These are phyloP conservation scores for Cordyceps javanica DNA, from an alignment of 2,329 filamentous ascomycete genomes.

Conservation along the genomic window DNA sequence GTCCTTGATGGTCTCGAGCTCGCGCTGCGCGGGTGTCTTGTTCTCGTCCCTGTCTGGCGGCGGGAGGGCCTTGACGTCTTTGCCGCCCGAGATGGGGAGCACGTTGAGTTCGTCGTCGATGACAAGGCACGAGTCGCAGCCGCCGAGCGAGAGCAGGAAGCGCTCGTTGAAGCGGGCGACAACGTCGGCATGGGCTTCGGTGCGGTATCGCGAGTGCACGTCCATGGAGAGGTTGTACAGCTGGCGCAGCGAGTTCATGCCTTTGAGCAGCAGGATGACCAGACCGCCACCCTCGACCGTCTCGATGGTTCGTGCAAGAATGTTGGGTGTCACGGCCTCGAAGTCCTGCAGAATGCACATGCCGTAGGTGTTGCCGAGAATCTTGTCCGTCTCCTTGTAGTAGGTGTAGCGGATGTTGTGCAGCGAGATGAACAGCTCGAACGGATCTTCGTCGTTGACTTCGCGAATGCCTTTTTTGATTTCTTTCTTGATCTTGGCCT, in stretches of 20 bases:
- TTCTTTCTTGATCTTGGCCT: constrained; percentile 97
- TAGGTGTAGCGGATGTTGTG: constrained; percentile 98
- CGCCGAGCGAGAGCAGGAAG: constrained; percentile 91
- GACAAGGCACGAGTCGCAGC: constrained; percentile 89
- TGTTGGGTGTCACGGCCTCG: constrained; percentile 94
- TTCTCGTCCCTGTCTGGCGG: constrained; percentile 67
- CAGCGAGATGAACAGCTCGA: constrained; percentile 93
- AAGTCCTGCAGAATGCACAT: constrained; percentile 99
- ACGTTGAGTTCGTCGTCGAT: constrained; percentile 98
- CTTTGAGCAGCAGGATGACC: constrained; percentile 85
- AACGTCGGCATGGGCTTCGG: constrained; percentile 92
- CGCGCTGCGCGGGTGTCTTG: constrained; percentile 64
- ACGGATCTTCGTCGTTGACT: constrained; percentile 86
- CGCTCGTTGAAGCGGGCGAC: constrained; percentile 96
- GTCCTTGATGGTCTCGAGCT: constrained; percentile 83
- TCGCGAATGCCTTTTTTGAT: constrained; percentile 93
- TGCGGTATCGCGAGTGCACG: constrained; percentile 91
- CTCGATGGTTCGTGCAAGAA: constrained; percentile 89
- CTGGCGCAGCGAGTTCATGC: constrained; percentile 95
- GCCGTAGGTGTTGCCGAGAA: constrained; percentile 93
- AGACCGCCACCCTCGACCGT: constrained; percentile 95
- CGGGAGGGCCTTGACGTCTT: constrained; percentile 76
- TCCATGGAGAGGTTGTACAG: constrained; percentile 97
- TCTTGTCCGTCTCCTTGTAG: constrained; percentile 99
- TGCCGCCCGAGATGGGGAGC: constrained; percentile 90